Conservation (phyloP, 2,329 filamentous ascomycete species). For the Plectosphaerella plurivora region DNA sequence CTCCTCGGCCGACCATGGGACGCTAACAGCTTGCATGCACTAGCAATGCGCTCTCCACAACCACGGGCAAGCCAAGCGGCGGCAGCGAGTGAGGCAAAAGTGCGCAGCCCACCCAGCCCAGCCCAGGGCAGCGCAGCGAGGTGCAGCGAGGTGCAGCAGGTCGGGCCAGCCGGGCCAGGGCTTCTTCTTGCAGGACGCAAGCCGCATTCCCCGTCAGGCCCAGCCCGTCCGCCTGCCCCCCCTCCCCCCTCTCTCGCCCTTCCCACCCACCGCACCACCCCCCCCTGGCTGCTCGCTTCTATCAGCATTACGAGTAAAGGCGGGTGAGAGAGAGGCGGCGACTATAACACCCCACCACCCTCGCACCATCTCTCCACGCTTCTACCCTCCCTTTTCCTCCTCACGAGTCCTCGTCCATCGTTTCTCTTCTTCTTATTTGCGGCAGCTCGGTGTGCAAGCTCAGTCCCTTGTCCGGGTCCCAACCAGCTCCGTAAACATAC, state of each 20-base stretch:
- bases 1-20: not conserved
- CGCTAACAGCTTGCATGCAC: not conserved
- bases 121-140: too few relatives aligned
- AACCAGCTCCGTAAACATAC: conserved; percentile 44
- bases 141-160: not conserved
- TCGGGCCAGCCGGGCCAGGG: not conserved
- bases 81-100: not conserved
- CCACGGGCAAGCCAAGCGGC: not conserved
- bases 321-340: conserved; percentile 4
- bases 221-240: not conserved
- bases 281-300: not conserved
- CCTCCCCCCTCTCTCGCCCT: not conserved
- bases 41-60: not conserved
- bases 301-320: not conserved
- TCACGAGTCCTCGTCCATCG: conserved; percentile 55
- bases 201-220: not conserved
- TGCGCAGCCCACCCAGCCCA: too few relatives aligned
- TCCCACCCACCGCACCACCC: not conserved
- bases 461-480: conserved; percentile 50
- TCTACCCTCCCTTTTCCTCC: conserved; percentile 44
- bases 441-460: conserved; percentile 58
- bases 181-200: not conserved
- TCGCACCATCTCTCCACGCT: conserved; percentile 34
- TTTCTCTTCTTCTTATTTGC: conserved; percentile 53
- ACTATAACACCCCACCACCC: conserved; percentile 48